Conservation (phyloP, 2,329 filamentous ascomycete species). For the Escovopsis sp. region DNA sequence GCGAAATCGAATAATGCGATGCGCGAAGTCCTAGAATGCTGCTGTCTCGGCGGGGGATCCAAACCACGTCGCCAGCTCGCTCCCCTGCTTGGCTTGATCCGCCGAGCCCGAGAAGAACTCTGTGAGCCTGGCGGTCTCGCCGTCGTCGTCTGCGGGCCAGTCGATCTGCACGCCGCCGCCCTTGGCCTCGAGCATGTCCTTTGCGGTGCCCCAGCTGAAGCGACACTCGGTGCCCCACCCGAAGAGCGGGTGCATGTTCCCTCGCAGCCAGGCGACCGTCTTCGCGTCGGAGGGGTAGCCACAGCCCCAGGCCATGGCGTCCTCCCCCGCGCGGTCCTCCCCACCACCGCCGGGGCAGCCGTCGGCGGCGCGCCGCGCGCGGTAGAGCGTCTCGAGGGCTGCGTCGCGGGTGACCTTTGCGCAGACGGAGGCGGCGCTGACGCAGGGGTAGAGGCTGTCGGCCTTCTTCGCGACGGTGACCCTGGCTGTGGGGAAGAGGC, state of each 20-base stretch:
- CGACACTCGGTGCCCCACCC: slow-evolving; percentile 89
- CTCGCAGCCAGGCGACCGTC: slow-evolving; percentile 67
- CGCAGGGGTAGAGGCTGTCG: slow-evolving; percentile 80
- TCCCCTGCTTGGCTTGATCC: slow-evolving; percentile 28
- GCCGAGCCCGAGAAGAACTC: slow-evolving; percentile 49
- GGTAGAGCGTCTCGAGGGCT: slow-evolving; percentile 67
- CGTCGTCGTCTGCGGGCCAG: slow-evolving; percentile 59
- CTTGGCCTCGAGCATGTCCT: slow-evolving; percentile 79
- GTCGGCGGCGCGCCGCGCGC: slow-evolving; percentile 20
- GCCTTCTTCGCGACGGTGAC: slow-evolving; percentile 82
- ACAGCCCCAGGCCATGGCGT: slow-evolving; percentile 60
- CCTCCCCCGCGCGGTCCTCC: slow-evolving; percentile 19
- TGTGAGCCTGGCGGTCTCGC: slow-evolving; percentile 53
- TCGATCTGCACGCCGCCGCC: slow-evolving; percentile 56
- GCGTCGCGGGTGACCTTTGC: slow-evolving; percentile 93
- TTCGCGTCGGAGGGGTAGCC: slow-evolving; percentile 83
- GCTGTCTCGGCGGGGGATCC: slow-evolving; percentile 56
- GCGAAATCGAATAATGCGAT: neutral
- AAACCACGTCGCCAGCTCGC: slow-evolving; percentile 71
- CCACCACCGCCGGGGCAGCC: slow-evolving; percentile 13
- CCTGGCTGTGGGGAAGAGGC: slow-evolving; percentile 62
- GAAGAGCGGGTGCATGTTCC: slow-evolving; percentile 83
- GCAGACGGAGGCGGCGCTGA: slow-evolving; percentile 85
- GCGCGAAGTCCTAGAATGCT: slow-evolving; percentile 41
- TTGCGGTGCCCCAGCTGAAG: slow-evolving; percentile 92